Evolutionary conservation across 345 rosid genomes (phyloP), one percentile per base, ranked within the genome.

Genomic region (Citrus glauca): DNA sequence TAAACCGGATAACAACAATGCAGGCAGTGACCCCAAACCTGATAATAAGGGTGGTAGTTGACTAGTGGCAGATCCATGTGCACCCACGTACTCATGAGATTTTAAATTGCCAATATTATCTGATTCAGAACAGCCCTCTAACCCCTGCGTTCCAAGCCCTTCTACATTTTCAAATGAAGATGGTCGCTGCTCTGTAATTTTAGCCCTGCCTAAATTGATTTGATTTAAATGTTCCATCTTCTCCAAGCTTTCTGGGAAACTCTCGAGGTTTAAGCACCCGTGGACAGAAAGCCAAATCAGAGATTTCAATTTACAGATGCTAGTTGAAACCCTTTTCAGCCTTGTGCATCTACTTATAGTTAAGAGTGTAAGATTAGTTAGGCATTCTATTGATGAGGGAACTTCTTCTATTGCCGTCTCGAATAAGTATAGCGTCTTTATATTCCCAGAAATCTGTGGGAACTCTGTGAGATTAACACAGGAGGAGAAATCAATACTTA

Each of bases 261-360:
- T 11, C 53, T 13, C 50, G 6, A 77, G 25, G 10, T 0, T 71
- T 24, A 53, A 32, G 74, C 84, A 77, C 7, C 19, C 40, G 16
- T 24, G 3, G 19, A 81, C 56, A 25, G 0, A 0, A 24, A 75
- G 42, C 1, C 4, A 0, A 40, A 5, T 0, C 33, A 77, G 84
- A 40, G 69, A 77, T 72, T 72, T 73, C 25, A 81, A 4, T 45
- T 75, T 28, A 7, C 62, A 37, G 3, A 80, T 22, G 32, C 14
- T 63, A 9, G 60, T 38, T 33, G 83, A 70, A 75, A 69, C 3
- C 8, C 10, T 64, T 9, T 64, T 30, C 40, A 64, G 11, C 2
- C 40, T 32, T 30, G 0, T 32, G 68, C 68, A 30, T 14, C 37
- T 6, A 1, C 16, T 13, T 7, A 63, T 11, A 30, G 16, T 14